Evolutionary conservation across 352 stramenopile species (phyloP).

Genomic region (Globisporangium paddicum): DNA sequence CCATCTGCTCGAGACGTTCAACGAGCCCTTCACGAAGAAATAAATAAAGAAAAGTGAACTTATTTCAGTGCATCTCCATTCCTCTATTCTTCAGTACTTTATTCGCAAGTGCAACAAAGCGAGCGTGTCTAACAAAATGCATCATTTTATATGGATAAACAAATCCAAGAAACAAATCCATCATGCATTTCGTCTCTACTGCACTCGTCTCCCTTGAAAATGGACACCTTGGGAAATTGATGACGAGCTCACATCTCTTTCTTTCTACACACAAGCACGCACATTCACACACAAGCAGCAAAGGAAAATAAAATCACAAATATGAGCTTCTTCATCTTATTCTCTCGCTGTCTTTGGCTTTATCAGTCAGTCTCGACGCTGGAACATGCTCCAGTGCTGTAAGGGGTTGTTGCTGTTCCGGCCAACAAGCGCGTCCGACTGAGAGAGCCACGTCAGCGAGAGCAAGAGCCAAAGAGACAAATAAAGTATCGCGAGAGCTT

Average conservation of each 20-base stretch:
- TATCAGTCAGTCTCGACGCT: background rate
- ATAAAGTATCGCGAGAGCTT: constrained; percentile 29
- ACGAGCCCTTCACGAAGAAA: constrained; percentile 88
- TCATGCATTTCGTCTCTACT: background rate
- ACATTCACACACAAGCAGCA: background rate
- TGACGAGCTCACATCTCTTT: constrained; percentile 8
- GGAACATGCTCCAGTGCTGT: constrained; percentile 5
- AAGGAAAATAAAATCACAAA: constrained; percentile 8
- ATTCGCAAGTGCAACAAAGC: background rate
- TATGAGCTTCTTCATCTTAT: constrained; percentile 6
- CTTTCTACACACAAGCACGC: constrained; percentile 11
- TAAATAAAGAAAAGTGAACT: constrained; percentile 18
- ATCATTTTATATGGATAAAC: background rate
- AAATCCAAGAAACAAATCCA: too few relatives aligned
- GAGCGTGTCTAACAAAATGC: background rate
- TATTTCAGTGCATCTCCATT: background rate
- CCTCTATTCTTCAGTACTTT: too few relatives aligned
- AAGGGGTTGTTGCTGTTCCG: constrained; percentile 5
- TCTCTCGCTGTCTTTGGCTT: background rate
- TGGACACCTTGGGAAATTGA: background rate
- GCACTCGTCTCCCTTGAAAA: background rate
- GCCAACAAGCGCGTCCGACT: constrained; percentile 7
- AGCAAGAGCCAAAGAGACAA: constrained; percentile 5
- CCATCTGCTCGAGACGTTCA: constrained; percentile 91
- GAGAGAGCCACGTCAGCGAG: background rate